Conservation (phyloP, 768 basidiomycete species). For the Paxillus ammoniavirescens region DNA sequence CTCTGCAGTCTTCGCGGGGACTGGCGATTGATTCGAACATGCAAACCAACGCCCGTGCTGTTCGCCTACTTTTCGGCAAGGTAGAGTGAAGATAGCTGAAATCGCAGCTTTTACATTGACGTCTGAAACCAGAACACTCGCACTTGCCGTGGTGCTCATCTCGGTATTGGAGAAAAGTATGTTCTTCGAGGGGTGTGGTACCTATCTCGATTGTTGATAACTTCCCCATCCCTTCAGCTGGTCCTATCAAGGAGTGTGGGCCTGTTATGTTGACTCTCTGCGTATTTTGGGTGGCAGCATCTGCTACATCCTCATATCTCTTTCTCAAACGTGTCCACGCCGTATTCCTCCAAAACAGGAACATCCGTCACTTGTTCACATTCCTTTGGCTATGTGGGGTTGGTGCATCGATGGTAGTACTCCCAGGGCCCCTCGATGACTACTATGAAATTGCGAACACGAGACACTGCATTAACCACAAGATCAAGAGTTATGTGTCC, state of each 20-base stretch:
- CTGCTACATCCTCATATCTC: slow-evolving; percentile 31
- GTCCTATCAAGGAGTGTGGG: slow-evolving; percentile 21
- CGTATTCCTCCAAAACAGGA: slow-evolving; percentile 24
- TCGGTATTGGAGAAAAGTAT: slow-evolving; percentile 19
- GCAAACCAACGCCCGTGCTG: slow-evolving; percentile 12
- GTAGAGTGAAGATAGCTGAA: neutral
- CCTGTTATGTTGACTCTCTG: slow-evolving; percentile 14
- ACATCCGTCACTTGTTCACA: slow-evolving; percentile 24
- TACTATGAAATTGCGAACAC: slow-evolving; percentile 33
- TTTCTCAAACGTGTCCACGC: slow-evolving; percentile 40
- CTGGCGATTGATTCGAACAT: slow-evolving; percentile 15
- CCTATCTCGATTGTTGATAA: neutral
- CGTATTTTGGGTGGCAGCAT: slow-evolving; percentile 19
- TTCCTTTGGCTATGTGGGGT: slow-evolving; percentile 32
- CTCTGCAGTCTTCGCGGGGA: slow-evolving; percentile 23
- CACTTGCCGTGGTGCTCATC: slow-evolving; percentile 17
- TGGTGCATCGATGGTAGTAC: slow-evolving; percentile 24
- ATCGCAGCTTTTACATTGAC: slow-evolving; percentile 2
- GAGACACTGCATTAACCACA: slow-evolving; percentile 27
- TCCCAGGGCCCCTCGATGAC: slow-evolving; percentile 23
- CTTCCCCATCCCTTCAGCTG: slow-evolving; percentile 9
- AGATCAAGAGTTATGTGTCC: slow-evolving; percentile 22
- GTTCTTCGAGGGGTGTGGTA: neutral
- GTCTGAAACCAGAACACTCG: slow-evolving; percentile 11
- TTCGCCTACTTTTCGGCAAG: slow-evolving; percentile 25